A percentile compares a stretch with the other conserved stretches of the same genome.
phyloP scores from a whole-genome alignment of 164 flowering plant genomes.

The Macadamia integrifolia region DNA sequence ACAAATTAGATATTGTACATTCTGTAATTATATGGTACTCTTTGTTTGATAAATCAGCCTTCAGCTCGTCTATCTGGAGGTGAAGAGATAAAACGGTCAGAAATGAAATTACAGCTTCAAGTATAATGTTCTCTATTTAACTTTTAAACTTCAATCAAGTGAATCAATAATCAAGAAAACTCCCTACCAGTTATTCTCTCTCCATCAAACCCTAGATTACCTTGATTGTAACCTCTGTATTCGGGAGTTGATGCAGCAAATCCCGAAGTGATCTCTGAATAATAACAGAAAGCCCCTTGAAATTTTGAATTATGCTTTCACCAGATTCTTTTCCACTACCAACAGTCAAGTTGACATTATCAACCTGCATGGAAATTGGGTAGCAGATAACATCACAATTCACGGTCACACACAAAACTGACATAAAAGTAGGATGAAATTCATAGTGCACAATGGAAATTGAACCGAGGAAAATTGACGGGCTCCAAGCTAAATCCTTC shows the following conservation, averaged over 20 bases:
- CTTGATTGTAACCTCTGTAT: constrained; percentile 56
- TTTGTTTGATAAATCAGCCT: constrained; percentile 71
- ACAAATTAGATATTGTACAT: constrained; percentile 74
- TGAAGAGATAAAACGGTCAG: not conserved
- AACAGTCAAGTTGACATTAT: constrained; percentile 78
- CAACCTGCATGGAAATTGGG: constrained; percentile 40
- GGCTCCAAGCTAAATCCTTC: too few species aligned
- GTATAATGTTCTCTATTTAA: not conserved
- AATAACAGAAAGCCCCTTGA: constrained; percentile 76
- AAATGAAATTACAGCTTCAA: not conserved
- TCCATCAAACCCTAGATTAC: constrained; percentile 26
- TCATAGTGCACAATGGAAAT: not conserved
- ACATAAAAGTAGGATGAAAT: not conserved
- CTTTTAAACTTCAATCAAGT: not conserved
- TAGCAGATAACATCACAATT: not conserved
- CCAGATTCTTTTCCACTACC: constrained; percentile 61
- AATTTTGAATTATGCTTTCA: constrained; percentile 84
- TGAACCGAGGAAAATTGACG: too few species aligned
- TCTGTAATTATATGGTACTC: constrained; percentile 90
- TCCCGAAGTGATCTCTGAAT: constrained; percentile 86
- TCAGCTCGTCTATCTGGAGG: constrained; percentile 51
- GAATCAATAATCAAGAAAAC: not conserved
- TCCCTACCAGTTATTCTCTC: not conserved
- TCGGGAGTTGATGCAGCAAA: constrained; percentile 76
- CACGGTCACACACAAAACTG: not conserved